phyloP scores from a whole-genome alignment of 1,284 basidiomycete species.

The Cutaneotrichosporon sp. region DNA sequence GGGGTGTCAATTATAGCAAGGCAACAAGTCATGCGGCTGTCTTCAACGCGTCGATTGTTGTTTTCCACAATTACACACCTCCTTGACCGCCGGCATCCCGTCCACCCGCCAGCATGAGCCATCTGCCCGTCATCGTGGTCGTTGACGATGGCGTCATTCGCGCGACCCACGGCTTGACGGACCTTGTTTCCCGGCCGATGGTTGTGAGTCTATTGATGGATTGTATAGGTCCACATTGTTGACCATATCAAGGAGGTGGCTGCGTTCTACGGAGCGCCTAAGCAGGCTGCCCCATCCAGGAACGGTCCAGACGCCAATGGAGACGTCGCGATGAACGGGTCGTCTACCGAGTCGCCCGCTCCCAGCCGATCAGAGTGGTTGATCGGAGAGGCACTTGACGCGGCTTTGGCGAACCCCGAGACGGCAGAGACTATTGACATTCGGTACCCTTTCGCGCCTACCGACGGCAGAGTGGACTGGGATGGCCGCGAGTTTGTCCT shows the following conservation, averaged over 20 bases:
- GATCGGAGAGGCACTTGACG: conserved; percentile 72
- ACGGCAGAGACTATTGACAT: conserved; percentile 61
- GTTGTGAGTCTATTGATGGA: conserved; percentile 21
- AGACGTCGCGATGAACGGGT: conserved; percentile 12
- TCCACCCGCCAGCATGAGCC: conserved; percentile 3
- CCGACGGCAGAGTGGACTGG: conserved; percentile 63
- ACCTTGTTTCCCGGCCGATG: conserved; percentile 31
- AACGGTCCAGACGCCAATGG: conserved; percentile 15
- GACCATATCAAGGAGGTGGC: conserved; percentile 19
- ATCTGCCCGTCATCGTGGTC: conserved; percentile 32
- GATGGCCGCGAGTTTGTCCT: conserved; percentile 86
- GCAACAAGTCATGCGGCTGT: too few relatives aligned
- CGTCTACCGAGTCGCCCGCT: neutral
- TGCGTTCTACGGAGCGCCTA: conserved; percentile 35
- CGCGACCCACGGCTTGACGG: conserved; percentile 31
- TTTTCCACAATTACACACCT: neutral
- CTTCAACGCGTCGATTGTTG: neutral
- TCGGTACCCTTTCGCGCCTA: conserved; percentile 78
- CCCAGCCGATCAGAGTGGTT: conserved; percentile 65
- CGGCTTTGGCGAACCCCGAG: conserved; percentile 60
- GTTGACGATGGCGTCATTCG: conserved; percentile 36
- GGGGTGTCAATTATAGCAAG: neutral
- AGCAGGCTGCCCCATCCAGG: conserved; percentile 3
- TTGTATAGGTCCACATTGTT: neutral
- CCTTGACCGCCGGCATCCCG: neutral